phyloP scores from a whole-genome alignment of 495 filamentous ascomycete species.

The Lophium mytilinum region DNA sequence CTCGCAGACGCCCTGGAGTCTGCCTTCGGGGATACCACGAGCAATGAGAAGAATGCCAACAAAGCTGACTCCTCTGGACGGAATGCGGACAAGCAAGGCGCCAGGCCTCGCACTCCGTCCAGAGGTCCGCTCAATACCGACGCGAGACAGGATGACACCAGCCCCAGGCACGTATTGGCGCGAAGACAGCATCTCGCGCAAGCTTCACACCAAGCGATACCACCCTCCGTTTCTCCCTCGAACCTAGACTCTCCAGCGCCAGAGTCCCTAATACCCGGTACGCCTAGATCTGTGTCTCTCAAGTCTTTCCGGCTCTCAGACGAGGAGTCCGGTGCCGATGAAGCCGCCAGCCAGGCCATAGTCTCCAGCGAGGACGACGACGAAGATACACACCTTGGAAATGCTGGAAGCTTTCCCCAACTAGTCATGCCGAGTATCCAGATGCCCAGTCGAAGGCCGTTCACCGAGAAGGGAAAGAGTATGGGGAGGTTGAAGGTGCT shows the following conservation, averaged over 20 bases:
- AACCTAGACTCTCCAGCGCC: conserved; percentile 42
- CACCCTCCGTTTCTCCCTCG: conserved; percentile 50
- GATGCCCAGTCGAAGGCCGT: conserved; percentile 88
- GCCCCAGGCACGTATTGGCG: conserved; percentile 21
- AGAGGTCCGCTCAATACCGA: not conserved
- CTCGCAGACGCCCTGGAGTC: conserved; percentile 48
- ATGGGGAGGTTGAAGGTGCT: conserved; percentile 84
- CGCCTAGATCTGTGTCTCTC: conserved; percentile 39
- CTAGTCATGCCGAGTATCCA: conserved; percentile 96
- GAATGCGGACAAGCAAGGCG: not conserved
- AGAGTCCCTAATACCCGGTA: conserved; percentile 34
- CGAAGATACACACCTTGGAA: conserved; percentile 28
- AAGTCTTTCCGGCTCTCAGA: conserved; percentile 45
- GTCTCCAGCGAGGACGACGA: conserved; percentile 42
- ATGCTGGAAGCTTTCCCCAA: conserved; percentile 57
- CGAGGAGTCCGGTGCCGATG: conserved; percentile 44
- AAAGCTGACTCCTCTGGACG: conserved; percentile 18
- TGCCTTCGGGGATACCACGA: conserved; percentile 25
- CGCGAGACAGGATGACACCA: not conserved
- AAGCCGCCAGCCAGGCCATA: conserved; percentile 43
- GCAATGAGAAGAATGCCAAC: conserved; percentile 27
- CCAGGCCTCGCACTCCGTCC: not conserved
- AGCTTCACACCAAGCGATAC: conserved; percentile 25
- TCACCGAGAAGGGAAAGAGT: conserved; percentile 76
- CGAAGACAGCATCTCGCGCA: conserved; percentile 12